Conservation (phyloP, 83 land plant species). For the Diphasiastrum complanatum region DNA sequence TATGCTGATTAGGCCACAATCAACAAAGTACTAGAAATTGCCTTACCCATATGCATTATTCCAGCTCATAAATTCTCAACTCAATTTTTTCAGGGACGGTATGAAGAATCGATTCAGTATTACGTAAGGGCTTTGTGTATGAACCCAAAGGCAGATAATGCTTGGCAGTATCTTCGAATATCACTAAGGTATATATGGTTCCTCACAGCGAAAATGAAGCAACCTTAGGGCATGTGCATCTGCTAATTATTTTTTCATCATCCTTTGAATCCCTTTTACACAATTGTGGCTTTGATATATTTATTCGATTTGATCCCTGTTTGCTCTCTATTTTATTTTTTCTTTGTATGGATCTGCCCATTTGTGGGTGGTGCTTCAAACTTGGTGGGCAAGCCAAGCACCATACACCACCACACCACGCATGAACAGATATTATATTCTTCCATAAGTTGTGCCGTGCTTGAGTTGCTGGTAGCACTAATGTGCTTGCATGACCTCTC, state of each 20-base stretch:
- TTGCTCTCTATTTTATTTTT: too few species aligned
- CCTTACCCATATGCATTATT: neutral
- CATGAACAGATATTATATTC: neutral
- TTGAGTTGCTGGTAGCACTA: neutral
- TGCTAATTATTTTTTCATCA: too few species aligned
- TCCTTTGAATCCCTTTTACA: too few species aligned
- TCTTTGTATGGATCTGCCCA: too few species aligned
- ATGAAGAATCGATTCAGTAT: conserved; percentile 86
- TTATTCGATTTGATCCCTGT: too few species aligned
- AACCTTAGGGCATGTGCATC: neutral
- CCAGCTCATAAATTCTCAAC: neutral
- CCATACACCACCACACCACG: too few species aligned
- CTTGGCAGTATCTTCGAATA: conserved; percentile 93
- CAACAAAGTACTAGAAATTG: neutral
- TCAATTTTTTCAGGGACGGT: conserved; percentile 48
- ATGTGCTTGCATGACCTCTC: neutral
- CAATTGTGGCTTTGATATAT: too few species aligned
- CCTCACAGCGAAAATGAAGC: neutral
- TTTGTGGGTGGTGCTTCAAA: too few species aligned
- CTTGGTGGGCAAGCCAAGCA: too few species aligned
- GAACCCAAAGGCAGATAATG: conserved; percentile 99
- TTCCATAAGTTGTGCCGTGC: neutral
- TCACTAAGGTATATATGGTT: conserved; percentile 62
- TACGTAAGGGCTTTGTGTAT: conserved; percentile 88
- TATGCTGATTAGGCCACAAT: conserved; percentile 7